Base-by-base conservation (phyloP, 1,284 basidiomycete genomes). In the Apiotrichum gamsii region DNA sequence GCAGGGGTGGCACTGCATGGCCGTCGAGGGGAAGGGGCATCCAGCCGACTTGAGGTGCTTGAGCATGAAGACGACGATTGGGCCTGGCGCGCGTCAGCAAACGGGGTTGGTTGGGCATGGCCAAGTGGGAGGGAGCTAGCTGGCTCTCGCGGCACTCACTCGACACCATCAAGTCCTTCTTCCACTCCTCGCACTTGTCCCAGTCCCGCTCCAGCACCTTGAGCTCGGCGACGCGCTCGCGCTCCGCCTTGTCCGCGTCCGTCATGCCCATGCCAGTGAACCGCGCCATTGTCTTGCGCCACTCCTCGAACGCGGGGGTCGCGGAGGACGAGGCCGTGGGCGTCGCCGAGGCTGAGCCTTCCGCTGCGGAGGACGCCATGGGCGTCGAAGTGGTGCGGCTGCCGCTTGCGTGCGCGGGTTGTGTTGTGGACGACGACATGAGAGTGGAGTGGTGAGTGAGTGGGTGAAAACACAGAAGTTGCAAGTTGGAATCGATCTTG, bases 1-100 rank as follows among this genome's bases (percentile, higher is more conserved):
- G 72, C 91, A 94, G 1, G 90, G 87, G 13, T 80, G 76, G 72
- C 90, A 95, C 59, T 86, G 76, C 39, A 96, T 79, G 51, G 90
- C 84, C 24, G 79, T 75, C 1, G 81, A 31, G 8, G 77, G 47
- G 78, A 81, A 77, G 54, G 79, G 83, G 32, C 83, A 88, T 20
- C 82, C 81, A 0, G 84, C 76, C 50, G 82, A 77, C 15, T 64
- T 55, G 29, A 95, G 78, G 61, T 93, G 90, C 59, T 89, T 85
- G 40, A 91, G 76, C 82, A 95, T 87, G 72, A 94, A 94, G 5
- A 83, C 79, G 3, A 94, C 80, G 8, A 82, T 76, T 9, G 90
- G 89, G 65, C 89, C 90, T 93, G 62, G 5, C 3, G 25, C 11
- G 6, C 11, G 36, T 46, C 20, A 49, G 39, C 16, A 11, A 21